These are phyloP conservation scores for Magnusiomyces paraingens DNA, from an alignment of 1,139 yeast species.

Conservation along the genomic window DNA sequence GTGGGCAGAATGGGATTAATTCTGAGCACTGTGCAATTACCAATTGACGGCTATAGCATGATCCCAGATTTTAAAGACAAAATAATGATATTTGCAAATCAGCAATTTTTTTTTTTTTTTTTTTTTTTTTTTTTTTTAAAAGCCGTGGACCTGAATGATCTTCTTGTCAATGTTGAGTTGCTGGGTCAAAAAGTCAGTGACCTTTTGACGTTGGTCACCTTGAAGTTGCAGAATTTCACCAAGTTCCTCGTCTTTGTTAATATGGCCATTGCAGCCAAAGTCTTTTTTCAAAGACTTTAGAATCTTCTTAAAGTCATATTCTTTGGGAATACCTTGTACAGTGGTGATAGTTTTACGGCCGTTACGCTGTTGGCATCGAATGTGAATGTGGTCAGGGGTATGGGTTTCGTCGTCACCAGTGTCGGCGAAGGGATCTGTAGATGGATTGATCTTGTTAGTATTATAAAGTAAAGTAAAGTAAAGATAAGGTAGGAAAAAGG, in stretches of 20 bases:
- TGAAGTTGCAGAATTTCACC: slow-evolving; percentile 97
- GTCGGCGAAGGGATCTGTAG: slow-evolving; percentile 99
- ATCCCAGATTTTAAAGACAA: no score
- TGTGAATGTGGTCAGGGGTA: slow-evolving; percentile 92
- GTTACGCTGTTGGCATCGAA: slow-evolving; percentile 99
- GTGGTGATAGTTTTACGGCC: slow-evolving; percentile 99
- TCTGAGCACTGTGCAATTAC: no score
- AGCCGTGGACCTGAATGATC: slow-evolving; percentile 97
- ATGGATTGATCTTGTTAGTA: no score
- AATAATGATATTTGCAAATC: no score
- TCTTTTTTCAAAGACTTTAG: slow-evolving; percentile 93
- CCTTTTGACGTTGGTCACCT: slow-evolving; percentile 98
- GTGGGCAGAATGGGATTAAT: no score
- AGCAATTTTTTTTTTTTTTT: no score
- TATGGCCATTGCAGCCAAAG: slow-evolving; percentile 98
- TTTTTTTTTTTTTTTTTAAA: no score
- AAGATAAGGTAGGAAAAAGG: no score
- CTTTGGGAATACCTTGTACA: slow-evolving; percentile 94
- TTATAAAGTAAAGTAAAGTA: no score
- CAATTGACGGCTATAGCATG: no score
- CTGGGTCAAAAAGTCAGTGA: slow-evolving; percentile 83
- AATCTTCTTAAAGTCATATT: slow-evolving; percentile 91
- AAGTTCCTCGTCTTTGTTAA: slow-evolving; percentile 91
- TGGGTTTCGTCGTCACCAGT: slow-evolving; percentile 99
- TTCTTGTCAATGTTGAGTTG: slow-evolving; percentile 90